Evolutionary conservation across 805 yeast species (phyloP).

Genomic region (Priceomyces haplophilus): DNA sequence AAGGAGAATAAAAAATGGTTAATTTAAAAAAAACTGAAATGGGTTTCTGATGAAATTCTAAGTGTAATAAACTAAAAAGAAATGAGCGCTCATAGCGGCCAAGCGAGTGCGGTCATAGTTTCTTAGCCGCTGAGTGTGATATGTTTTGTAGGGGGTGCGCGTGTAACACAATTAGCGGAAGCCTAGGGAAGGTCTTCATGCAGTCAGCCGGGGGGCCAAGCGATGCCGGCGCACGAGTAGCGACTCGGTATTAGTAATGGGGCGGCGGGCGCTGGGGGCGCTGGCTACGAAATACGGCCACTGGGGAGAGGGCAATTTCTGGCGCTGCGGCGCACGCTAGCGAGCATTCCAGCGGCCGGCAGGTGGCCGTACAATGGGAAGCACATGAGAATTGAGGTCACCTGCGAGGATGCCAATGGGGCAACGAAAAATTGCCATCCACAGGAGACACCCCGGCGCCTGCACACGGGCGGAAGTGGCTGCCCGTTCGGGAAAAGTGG

Average conservation of each 20-base stretch:
- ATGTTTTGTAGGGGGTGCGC: background rate
- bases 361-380: too few species aligned
- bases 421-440: too few species aligned
- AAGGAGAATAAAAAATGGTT: constrained; percentile 2
- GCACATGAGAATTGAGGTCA: too few species aligned
- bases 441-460: too few species aligned
- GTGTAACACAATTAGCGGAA: too few species aligned
- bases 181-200: too few species aligned
- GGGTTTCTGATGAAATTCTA: constrained; percentile 1
- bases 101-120: background rate
- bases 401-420: too few species aligned
- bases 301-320: background rate
- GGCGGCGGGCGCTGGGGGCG: too few species aligned
- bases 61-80: constrained; percentile 6
- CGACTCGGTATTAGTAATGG: background rate
- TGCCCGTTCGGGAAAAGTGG: background rate
- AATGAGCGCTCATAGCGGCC: constrained; percentile 2
- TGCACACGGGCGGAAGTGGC: too few species aligned
- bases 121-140: background rate
- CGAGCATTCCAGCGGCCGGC: background rate
- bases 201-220: background rate
- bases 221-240: background rate
- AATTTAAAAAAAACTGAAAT: constrained; percentile 2
- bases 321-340: background rate
- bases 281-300: too few species aligned